Percentiles rank a stretch among this genome's conserved stretches.
Conservation (phyloP, 2,329 filamentous ascomycete species). For the Furcasterigmium sp. region DNA sequence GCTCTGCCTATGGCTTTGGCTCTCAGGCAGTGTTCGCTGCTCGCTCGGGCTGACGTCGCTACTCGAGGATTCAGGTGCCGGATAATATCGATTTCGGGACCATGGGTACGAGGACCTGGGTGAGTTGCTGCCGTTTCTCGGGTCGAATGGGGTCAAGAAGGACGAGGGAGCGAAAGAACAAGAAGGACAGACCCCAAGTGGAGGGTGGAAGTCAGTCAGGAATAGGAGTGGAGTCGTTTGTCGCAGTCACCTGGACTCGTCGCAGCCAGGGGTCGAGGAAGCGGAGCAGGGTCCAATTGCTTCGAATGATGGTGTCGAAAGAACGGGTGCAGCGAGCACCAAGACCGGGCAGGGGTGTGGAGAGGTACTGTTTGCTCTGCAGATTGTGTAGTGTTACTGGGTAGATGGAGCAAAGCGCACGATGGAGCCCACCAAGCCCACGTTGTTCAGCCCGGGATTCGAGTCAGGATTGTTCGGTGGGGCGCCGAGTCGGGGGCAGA, state of each 20-base stretch:
- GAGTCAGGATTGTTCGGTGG: background rate
- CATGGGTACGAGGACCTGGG: constrained; percentile 1
- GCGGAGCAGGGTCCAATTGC: constrained; percentile 4
- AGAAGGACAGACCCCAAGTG: constrained; percentile 3
- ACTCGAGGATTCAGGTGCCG: background rate
- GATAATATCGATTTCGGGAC: background rate
- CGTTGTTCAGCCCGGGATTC: background rate
- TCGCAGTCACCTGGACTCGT: constrained; percentile 4
- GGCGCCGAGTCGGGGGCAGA: background rate
- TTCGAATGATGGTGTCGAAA: constrained; percentile 2
- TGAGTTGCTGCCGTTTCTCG: background rate
- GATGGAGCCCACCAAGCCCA: background rate
- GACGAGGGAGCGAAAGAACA: constrained; percentile 1
- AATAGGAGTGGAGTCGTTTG: constrained; percentile 4
- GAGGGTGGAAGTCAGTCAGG: constrained; percentile 2
- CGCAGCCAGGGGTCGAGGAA: constrained; percentile 1
- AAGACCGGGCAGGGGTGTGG: background rate
- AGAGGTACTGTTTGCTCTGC: background rate
- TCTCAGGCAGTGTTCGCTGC: background rate
- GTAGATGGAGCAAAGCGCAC: background rate
- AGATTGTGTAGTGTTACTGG: background rate
- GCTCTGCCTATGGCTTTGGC: too few relatives aligned
- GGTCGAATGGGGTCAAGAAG: background rate
- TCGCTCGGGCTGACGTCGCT: background rate
- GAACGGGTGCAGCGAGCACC: background rate